These are phyloP conservation scores for Aureobasidium lini DNA, from an alignment of 2,329 filamentous ascomycete genomes.

Conservation along the genomic window DNA sequence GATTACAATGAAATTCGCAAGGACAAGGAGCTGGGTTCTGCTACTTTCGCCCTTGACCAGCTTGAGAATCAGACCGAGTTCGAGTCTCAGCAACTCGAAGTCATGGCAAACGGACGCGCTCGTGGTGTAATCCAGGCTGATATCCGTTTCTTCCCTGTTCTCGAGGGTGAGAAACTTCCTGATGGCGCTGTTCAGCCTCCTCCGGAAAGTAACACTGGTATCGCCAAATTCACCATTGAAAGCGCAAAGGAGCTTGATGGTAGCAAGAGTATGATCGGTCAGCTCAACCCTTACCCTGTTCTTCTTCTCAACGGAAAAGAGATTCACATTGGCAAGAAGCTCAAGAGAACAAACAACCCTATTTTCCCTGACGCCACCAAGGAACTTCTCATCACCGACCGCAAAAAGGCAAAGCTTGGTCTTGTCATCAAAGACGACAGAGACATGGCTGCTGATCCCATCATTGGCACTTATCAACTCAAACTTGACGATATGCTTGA, in stretches of 20 bases:
- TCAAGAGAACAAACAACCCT: slow-evolving; percentile 95
- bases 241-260: slow-evolving; percentile 94
- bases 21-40: slow-evolving; percentile 86
- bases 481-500: slow-evolving; percentile 90
- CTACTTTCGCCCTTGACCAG: slow-evolving; percentile 76
- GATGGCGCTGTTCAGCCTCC: slow-evolving; percentile 74
- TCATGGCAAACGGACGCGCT: slow-evolving; percentile 74
- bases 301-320: slow-evolving; percentile 89
- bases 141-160: slow-evolving; percentile 89
- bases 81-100: slow-evolving; percentile 78
- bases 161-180: slow-evolving; percentile 62
- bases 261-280: slow-evolving; percentile 82
- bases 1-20: slow-evolving; percentile 96
- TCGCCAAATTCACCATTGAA: slow-evolving; percentile 85
- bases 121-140: slow-evolving; percentile 75
- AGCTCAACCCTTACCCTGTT: slow-evolving; percentile 83
- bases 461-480: slow-evolving; percentile 89
- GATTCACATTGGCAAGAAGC: slow-evolving; percentile 78
- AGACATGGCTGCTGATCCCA: slow-evolving; percentile 72
- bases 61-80: slow-evolving; percentile 69
- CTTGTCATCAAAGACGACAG: slow-evolving; percentile 93
- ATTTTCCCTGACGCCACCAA: slow-evolving; percentile 92
- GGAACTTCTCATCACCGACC: slow-evolving; percentile 90
- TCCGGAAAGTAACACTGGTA: slow-evolving; percentile 87
- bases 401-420: slow-evolving; percentile 81